Percentiles rank a stretch among this genome's conserved stretches.
phyloP scores from a whole-genome alignment of 371 early-diverging fungal species.

The Capillidium heterosporum region DNA sequence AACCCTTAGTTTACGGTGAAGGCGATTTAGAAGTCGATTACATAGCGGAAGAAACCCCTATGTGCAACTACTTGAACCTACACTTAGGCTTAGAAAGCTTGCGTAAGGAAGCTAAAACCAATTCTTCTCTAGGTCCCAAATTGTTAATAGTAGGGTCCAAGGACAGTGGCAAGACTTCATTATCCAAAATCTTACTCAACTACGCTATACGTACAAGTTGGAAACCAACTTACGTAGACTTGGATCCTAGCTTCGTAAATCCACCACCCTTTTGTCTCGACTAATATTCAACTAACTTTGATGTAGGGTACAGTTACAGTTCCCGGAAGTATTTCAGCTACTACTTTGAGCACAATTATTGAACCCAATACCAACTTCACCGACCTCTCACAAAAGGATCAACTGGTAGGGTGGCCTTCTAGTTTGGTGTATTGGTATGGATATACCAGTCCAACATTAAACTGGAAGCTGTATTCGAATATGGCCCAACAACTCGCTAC shows the following conservation, averaged over 20 bases:
- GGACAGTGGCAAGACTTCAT: conserved; percentile 79
- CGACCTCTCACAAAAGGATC: conserved; percentile 31
- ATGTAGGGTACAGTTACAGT: conserved; percentile 59
- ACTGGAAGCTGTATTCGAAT: conserved; percentile 50
- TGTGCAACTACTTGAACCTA: conserved; percentile 70
- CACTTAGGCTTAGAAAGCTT: conserved; percentile 74
- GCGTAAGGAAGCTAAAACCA: conserved; percentile 30
- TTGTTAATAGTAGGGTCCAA: conserved; percentile 77
- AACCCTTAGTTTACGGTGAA: conserved; percentile 16
- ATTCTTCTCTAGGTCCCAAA: conserved; percentile 39
- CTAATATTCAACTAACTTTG: background rate
- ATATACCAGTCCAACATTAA: conserved; percentile 52
- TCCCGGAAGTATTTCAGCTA: conserved; percentile 73
- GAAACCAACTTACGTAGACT: conserved; percentile 60
- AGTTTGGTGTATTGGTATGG: conserved; percentile 68
- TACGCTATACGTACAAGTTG: conserved; percentile 62
- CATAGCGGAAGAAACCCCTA: conserved; percentile 82
- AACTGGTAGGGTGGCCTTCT: conserved; percentile 53
- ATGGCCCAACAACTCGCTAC: conserved; percentile 38
- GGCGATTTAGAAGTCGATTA: conserved; percentile 67
- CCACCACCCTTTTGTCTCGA: background rate
- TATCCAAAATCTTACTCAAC: conserved; percentile 62
- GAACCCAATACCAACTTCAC: too few species aligned
- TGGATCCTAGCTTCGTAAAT: conserved; percentile 61
- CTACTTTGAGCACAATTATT: conserved; percentile 20